Evolutionary conservation across 306 rosid genomes (phyloP), one percentile per base, ranked within the genome.

Genomic region (Quercus robur): DNA sequence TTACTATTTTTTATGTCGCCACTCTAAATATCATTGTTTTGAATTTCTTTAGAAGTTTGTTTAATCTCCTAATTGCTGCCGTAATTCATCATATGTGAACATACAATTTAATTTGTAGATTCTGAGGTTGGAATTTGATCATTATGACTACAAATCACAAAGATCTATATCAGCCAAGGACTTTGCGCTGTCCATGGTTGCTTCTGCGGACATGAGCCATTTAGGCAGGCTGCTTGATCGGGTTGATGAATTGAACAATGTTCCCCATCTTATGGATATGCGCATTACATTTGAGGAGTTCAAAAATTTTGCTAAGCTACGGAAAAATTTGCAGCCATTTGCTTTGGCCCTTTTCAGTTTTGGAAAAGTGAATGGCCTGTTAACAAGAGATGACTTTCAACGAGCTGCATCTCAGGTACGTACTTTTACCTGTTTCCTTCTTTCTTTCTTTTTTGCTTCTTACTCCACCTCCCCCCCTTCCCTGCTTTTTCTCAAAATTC

Each of bases 141-240:
- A 95, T 84, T 95, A 93, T 75, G 98, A 95, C 89, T 93, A 91
- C 82, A 93, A 91, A 75, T 55, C 70, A 56, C 86, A 70, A 77
- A 85, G 90, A 77, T 80, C 89, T 79, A 93, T 95, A 84, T 85
- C 89, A 4, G 97, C 94, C 51, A 89, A 87, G 86, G 99, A 95
- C 85, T 95, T 95, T 76, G 98, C 96, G 21, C 84, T 91, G 80
- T 95, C 99, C 85, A 80, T 95, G 93, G 98, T 91, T 85, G 97
- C 99, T 78, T 88, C 98, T 70, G 99, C 99, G 0, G 92, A 89
- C 81, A 75, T 89, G 82, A 81, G 80, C 83, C 92, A 83, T 70
- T 58, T 90, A 78, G 83, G 81, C 75, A 84, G 71, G 82, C 80
- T 95, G 85, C 97, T 95, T 80, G 84, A 78, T 59, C 93, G 85